Conservation (phyloP, 306 rosid genomes). For the Amphicarpaea edgeworthii region DNA sequence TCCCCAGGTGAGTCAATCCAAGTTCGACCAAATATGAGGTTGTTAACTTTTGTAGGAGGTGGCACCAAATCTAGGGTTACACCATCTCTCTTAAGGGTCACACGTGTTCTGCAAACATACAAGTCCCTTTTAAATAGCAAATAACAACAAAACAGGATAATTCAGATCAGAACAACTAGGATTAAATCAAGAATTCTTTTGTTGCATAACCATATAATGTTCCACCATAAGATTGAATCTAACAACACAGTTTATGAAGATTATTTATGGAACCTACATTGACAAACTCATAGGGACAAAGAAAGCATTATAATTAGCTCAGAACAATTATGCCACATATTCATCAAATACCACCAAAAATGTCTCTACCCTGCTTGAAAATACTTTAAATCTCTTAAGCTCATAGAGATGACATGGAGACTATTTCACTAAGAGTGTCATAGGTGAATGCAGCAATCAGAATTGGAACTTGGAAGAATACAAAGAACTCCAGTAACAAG, state of each 20-base stretch:
- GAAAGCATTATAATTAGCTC: constrained; percentile 36
- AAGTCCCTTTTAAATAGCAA: constrained; percentile 32
- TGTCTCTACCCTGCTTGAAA: constrained; percentile 29
- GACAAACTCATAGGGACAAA: constrained; percentile 26
- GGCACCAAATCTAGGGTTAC: constrained; percentile 89
- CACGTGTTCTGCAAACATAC: constrained; percentile 70
- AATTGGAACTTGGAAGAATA: constrained; percentile 36
- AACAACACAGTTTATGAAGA: constrained; percentile 34
- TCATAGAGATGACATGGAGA: constrained; percentile 29
- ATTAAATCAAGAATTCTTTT: constrained; percentile 25
- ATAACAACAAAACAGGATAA: constrained; percentile 20
- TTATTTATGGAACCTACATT: constrained; percentile 24
- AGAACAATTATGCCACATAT: constrained; percentile 28
- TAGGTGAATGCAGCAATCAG: constrained; percentile 33
- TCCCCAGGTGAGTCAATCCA: constrained; percentile 98
- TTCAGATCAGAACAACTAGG: constrained; percentile 29
- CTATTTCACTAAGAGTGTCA: constrained; percentile 24
- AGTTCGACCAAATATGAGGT: constrained; percentile 91
- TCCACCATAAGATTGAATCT: constrained; percentile 15
- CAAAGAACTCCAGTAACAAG: constrained; percentile 4
- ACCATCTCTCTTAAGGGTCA: constrained; percentile 83
- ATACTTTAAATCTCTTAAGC: constrained; percentile 29
- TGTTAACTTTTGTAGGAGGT: constrained; percentile 93
- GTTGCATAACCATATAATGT: constrained; percentile 1
- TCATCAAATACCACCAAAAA: constrained; percentile 27